These are phyloP conservation scores for Lasiosphaeria miniovina DNA, from an alignment of 495 filamentous ascomycete genomes.

Conservation along the genomic window DNA sequence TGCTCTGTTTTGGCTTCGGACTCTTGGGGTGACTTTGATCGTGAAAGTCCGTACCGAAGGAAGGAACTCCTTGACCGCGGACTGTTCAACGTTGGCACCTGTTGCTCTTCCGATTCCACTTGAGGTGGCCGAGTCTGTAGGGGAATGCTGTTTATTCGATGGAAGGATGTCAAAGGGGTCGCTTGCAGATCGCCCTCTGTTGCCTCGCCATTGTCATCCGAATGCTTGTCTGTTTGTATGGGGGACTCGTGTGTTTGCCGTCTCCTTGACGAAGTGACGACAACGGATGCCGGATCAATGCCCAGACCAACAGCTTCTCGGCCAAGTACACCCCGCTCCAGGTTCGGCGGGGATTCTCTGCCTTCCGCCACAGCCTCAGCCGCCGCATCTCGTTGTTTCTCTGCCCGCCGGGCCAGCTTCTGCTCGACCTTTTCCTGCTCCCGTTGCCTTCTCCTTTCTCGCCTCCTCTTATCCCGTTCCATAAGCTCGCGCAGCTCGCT, in stretches of 20 bases:
- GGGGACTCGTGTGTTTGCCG: conserved; percentile 26
- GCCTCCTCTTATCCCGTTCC: conserved; percentile 76
- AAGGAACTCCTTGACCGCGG: conserved; percentile 29
- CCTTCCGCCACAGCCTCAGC: conserved; percentile 39
- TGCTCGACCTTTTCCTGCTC: conserved; percentile 70
- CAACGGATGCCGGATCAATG: conserved; percentile 40
- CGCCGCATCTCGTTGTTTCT: conserved; percentile 57
- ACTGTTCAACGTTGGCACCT: conserved; percentile 15
- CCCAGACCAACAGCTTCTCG: conserved; percentile 47
- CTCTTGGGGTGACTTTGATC: conserved; percentile 38
- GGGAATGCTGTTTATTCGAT: conserved; percentile 35
- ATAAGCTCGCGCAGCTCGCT: conserved; percentile 76
- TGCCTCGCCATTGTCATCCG: conserved; percentile 11
- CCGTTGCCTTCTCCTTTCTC: conserved; percentile 66
- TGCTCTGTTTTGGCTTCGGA: conserved; percentile 35
- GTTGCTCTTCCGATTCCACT: conserved; percentile 12
- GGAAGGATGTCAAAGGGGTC: conserved; percentile 31
- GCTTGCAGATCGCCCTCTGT: conserved; percentile 13
- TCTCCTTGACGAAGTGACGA: conserved; percentile 46
- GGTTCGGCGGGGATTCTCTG: conserved; percentile 48
- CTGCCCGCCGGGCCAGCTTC: conserved; percentile 63
- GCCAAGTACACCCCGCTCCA: conserved; percentile 53
- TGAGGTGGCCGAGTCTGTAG: conserved; percentile 7
- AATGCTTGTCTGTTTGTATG: conserved; percentile 21
- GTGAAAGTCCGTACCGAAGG: conserved; percentile 35